Percentiles rank a stretch among this genome's conserved stretches.
phyloP scores from a whole-genome alignment of 345 rosid genomes.

The Arabidopsis thaliana region DNA sequence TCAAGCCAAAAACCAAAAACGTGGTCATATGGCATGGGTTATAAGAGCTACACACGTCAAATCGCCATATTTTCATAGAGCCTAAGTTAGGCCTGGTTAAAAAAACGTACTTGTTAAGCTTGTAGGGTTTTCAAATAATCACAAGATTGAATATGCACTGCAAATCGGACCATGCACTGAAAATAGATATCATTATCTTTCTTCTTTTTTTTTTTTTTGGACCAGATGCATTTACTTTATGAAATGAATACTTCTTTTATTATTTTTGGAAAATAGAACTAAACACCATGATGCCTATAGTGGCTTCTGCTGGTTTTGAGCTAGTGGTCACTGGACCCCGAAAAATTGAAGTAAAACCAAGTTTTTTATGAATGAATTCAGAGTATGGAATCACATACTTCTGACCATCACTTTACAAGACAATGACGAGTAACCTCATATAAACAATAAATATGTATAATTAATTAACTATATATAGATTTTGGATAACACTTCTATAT shows the following conservation, averaged over 20 bases:
- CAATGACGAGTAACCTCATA: background rate
- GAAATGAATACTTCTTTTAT: background rate
- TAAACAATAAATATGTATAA: background rate
- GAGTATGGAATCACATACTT: background rate
- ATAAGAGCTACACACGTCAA: too few relatives aligned
- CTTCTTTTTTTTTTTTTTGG: background rate
- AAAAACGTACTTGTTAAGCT: background rate
- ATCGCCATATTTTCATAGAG: too few relatives aligned
- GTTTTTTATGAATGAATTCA: background rate
- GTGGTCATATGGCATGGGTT: too few relatives aligned
- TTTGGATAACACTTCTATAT: background rate
- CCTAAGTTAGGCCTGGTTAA: too few relatives aligned
- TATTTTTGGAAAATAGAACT: background rate
- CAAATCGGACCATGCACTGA: background rate
- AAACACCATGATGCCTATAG: background rate
- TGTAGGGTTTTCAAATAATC: background rate
- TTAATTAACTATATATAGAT: background rate
- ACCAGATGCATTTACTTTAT: conserved; percentile 4
- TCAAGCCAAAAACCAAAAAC: too few relatives aligned
- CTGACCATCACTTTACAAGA: background rate
- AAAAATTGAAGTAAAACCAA: background rate
- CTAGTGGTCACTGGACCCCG: background rate
- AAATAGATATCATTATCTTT: background rate
- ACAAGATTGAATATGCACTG: background rate
- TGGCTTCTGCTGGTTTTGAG: background rate